These are phyloP conservation scores for Alternaria angustiovoidea DNA, from an alignment of 2,329 filamentous ascomycete species.

Conservation along the genomic window DNA sequence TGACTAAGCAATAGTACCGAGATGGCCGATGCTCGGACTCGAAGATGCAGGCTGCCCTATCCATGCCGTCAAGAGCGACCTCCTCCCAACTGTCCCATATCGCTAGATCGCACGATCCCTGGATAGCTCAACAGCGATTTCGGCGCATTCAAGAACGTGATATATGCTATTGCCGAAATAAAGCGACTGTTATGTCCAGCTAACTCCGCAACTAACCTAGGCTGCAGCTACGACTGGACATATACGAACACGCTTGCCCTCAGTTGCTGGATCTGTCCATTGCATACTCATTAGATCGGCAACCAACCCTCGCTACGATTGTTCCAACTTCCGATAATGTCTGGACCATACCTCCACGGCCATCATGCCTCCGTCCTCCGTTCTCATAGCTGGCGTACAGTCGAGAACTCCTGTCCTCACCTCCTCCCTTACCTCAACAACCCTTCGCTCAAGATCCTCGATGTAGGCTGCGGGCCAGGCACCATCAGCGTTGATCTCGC, in stretches of 20 bases:
- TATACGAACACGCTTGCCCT: background rate
- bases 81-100: background rate
- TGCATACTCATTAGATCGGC: background rate
- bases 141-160: background rate
- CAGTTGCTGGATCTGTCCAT: background rate
- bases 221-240: background rate
- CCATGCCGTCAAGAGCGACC: background rate
- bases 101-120: background rate
- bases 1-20: conserved; percentile 15
- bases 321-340: conserved; percentile 2
- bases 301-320: background rate
- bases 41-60: background rate
- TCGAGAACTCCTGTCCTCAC: conserved; percentile 54
- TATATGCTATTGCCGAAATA: background rate
- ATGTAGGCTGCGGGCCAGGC: conserved; percentile 60
- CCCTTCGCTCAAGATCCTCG: conserved; percentile 51
- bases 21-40: conserved; percentile 19
- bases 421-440: conserved; percentile 44
- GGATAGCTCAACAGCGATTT: background rate
- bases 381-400: conserved; percentile 57
- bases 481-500: conserved; percentile 58
- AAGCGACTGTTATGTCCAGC: conserved; percentile 3
- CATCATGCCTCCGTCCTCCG: conserved; percentile 53
- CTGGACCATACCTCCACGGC: conserved; percentile 51
- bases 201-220: conserved; percentile 9